Evolutionary conservation across 306 rosid species (phyloP), one percentile per base, ranked within the genome.

Genomic region (Vigna angularis): DNA sequence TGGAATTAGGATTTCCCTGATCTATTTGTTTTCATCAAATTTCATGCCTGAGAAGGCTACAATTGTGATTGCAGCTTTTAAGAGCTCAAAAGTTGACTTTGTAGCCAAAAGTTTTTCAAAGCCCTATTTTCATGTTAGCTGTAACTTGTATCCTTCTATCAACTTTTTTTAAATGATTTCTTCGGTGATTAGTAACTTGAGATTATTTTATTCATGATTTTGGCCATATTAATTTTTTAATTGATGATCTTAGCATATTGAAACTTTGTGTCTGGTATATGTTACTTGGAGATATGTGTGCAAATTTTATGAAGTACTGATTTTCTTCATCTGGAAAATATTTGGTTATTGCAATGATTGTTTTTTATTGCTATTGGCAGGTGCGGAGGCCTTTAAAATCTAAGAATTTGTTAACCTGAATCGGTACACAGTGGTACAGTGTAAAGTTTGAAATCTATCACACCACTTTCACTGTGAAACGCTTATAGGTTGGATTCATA

Each of bases 291-390:
- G 3, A 22, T 24, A 20, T 55, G 1, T 56, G 34, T 56, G 34
- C 7, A 22, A 22, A 58, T 58, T 11, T 20, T 36, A 13, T 32
- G 74, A 81, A 75, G 56, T 67, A 61, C 36, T 26, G 20, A n/a
- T 59, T 69, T 9, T 69, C 74, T 16, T 24, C 22, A 5, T 52
- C 22, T 56, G 48, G n/a, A 64, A 45, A 75, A 6, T 6, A 34
- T 47, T 69, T 75, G 47, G 40, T 24, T 78, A 16, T 4, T 51
- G 50, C 10, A 17, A 13, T 7, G 24, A 84, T 76, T 80, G 17
- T 55, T 63, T 61, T 71, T 38, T 32, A 18, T 75, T 77, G 67
- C 3, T 80, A 45, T 75, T 59, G 45, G 28, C 87, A 84, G 87
- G 84, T 70, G 73, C 16, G 11, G 57, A 18, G 40, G 55, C 58